Conservation (phyloP, 140 eudicot genomes). For the Senecio squalidus region DNA sequence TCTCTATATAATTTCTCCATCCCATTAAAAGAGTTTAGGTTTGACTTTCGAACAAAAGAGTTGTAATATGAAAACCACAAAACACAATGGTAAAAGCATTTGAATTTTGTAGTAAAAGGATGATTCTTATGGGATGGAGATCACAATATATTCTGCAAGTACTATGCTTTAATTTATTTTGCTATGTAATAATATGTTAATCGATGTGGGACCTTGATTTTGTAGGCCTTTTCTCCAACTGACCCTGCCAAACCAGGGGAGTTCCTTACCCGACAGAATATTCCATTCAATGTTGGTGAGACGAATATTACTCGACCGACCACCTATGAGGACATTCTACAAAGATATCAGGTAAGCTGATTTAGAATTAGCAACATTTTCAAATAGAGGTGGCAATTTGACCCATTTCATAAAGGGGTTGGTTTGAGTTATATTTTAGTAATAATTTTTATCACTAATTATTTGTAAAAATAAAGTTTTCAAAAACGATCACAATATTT, state of each 20-base stretch:
- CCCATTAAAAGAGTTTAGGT: constrained; percentile 3
- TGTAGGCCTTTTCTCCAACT: constrained; percentile 83
- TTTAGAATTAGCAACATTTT: neutral
- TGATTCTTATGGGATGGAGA: neutral
- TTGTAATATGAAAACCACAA: neutral
- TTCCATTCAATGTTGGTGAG: constrained; percentile 64
- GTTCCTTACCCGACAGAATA: constrained; percentile 58
- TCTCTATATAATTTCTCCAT: neutral
- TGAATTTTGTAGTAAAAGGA: neutral
- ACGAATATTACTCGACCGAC: constrained; percentile 45
- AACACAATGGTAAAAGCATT: neutral
- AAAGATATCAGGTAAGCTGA: constrained; percentile 80
- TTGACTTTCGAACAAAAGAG: constrained; percentile 2
- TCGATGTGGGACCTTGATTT: constrained; percentile 7
- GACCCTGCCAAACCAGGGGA: constrained; percentile 85
- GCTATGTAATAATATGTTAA: neutral
- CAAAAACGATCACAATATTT: neutral
- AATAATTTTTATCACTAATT: too few relatives aligned
- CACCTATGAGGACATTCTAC: constrained; percentile 55
- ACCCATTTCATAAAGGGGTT: neutral
- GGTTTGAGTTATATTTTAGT: too few relatives aligned
- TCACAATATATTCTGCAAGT: neutral
- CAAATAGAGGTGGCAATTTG: neutral
- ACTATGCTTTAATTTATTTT: neutral
- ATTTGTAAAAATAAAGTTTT: too few relatives aligned